These are phyloP conservation scores for Thraustotheca clavata DNA, from an alignment of 352 stramenopile species.

Conservation along the genomic window DNA sequence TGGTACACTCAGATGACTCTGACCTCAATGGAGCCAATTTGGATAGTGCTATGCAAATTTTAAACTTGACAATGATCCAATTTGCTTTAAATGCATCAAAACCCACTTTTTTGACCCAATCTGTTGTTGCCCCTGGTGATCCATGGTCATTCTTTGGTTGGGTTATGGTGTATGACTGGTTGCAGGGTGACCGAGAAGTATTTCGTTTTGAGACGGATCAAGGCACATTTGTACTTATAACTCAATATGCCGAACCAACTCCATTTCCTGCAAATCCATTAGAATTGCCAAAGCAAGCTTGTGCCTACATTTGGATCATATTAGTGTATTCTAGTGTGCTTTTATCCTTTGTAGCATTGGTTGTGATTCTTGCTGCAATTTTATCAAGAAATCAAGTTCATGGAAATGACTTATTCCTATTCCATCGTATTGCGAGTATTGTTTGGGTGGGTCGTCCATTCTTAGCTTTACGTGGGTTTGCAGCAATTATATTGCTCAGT, in stretches of 20 bases:
- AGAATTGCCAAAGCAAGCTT: conserved; percentile 1
- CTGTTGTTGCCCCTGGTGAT: neutral
- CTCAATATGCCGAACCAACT: neutral
- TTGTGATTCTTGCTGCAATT: neutral
- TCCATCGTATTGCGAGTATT: conserved; percentile 3
- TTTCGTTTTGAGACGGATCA: neutral
- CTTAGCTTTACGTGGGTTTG: neutral
- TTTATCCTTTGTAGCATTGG: neutral
- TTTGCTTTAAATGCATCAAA: neutral
- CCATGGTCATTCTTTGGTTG: conserved; percentile 17
- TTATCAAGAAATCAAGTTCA: neutral
- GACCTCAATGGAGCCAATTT: neutral
- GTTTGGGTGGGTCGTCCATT: conserved; percentile 13
- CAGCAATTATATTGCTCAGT: neutral
- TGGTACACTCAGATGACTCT: neutral
- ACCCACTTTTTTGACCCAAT: conserved; percentile 1
- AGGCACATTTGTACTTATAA: neutral
- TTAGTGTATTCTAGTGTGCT: neutral
- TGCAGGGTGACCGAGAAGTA: neutral
- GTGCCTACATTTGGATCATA: conserved; percentile 12
- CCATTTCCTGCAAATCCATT: neutral
- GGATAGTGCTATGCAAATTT: neutral
- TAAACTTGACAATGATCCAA: conserved; percentile 8
- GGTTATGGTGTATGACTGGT: conserved; percentile 15
- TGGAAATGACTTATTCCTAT: neutral